phyloP scores from a whole-genome alignment of 169 alveolate species.

The Eimeria sp. region DNA sequence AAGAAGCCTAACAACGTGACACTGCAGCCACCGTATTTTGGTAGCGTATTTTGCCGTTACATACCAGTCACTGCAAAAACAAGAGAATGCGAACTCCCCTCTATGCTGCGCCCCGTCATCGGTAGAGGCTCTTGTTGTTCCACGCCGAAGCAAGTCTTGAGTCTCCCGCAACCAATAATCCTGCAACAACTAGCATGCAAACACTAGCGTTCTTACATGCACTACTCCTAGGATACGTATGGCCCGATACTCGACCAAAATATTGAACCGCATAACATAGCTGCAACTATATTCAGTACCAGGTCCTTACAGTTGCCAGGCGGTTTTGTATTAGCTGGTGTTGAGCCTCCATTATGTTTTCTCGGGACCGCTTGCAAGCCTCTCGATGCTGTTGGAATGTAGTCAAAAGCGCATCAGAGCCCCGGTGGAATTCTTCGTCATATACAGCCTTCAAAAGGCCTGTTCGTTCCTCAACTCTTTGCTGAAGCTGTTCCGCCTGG shows the following conservation, averaged over 20 bases:
- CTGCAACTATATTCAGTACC: neutral
- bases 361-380: constrained; percentile 52
- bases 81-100: constrained; percentile 46
- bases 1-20: neutral
- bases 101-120: neutral
- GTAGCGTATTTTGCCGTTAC: neutral
- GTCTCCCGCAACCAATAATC: constrained; percentile 52
- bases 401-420: constrained; percentile 44
- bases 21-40: neutral
- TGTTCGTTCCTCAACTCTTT: neutral
- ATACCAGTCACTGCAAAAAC: constrained; percentile 67
- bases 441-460: constrained; percentile 4
- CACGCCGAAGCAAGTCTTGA: constrained; percentile 13
- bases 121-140: neutral
- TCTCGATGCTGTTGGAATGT: constrained; percentile 61
- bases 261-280: neutral
- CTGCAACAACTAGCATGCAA: neutral
- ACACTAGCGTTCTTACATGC: neutral
- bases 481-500: constrained; percentile 17
- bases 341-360: constrained; percentile 37
- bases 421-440: constrained; percentile 66
- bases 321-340: constrained; percentile 40
- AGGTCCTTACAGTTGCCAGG: neutral
- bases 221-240: neutral
- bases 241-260: neutral